Evolutionary conservation across 2,329 filamentous ascomycete species (phyloP).

Genomic region (Aspergillus neotritici): DNA sequence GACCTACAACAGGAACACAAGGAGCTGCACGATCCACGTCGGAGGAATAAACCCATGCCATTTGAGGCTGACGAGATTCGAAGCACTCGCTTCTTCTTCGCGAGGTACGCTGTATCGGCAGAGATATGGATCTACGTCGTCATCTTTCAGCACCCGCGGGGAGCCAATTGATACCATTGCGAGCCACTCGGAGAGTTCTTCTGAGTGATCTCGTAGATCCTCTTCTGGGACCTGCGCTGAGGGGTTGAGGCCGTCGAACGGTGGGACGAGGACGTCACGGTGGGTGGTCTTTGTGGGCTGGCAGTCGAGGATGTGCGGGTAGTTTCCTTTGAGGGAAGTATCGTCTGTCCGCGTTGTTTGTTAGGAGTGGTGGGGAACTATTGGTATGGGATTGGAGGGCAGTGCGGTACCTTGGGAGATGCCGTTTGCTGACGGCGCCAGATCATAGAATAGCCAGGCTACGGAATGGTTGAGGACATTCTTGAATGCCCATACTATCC

Average conservation of each 20-base stretch:
- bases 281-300: slow-evolving; percentile 20
- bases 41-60: slow-evolving; percentile 41
- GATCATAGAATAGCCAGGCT: slow-evolving; percentile 73
- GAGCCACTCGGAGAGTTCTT: slow-evolving; percentile 59
- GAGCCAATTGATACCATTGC: slow-evolving; percentile 48
- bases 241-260: slow-evolving; percentile 24
- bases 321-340: slow-evolving; percentile 32
- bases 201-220: slow-evolving; percentile 55
- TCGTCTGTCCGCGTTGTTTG: slow-evolving; percentile 22
- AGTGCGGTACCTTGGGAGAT: slow-evolving; percentile 39
- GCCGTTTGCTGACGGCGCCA: slow-evolving; percentile 26
- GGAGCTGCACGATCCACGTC: slow-evolving; percentile 36
- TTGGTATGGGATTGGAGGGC: neutral
- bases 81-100: slow-evolving; percentile 16
- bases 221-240: slow-evolving; percentile 32
- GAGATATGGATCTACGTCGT: slow-evolving; percentile 40
- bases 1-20: slow-evolving; percentile 35
- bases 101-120: slow-evolving; percentile 39
- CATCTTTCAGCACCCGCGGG: slow-evolving; percentile 31
- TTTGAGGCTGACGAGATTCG: slow-evolving; percentile 33
- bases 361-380: slow-evolving; percentile 3
- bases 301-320: slow-evolving; percentile 33
- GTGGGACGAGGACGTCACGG: slow-evolving; percentile 26
- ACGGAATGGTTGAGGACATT: slow-evolving; percentile 64
- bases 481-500: slow-evolving; percentile 70